These are phyloP conservation scores for Quaeritorhiza haematococci DNA, from an alignment of 371 early-diverging fungal genomes.

Conservation along the genomic window DNA sequence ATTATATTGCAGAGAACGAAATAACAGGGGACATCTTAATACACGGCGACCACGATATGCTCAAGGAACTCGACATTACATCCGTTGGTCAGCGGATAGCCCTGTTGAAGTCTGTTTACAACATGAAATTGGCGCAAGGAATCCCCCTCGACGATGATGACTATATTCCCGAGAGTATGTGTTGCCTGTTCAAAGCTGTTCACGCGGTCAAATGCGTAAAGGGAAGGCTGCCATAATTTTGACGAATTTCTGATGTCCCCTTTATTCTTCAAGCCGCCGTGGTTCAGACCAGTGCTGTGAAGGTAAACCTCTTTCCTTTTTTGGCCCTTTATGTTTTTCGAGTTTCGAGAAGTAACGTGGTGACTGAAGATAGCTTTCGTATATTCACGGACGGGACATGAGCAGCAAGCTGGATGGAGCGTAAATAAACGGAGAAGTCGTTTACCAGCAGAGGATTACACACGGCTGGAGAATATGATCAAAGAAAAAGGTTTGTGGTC, in stretches of 20 bases:
- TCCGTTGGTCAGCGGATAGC: constrained; percentile 84
- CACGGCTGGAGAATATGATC: constrained; percentile 5
- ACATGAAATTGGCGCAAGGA: constrained; percentile 59
- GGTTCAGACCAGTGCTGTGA: too few species aligned
- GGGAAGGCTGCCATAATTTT: neutral
- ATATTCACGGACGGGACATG: too few species aligned
- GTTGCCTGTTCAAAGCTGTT: too few species aligned
- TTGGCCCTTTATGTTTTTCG: too few species aligned
- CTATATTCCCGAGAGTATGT: constrained; percentile 67
- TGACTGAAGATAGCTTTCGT: too few species aligned
- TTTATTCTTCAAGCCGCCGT: too few species aligned
- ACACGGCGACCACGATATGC: constrained; percentile 82
- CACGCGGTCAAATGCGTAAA: too few species aligned
- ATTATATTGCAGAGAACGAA: constrained; percentile 63
- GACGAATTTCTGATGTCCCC: too few species aligned
- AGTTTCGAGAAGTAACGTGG: too few species aligned
- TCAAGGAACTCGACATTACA: constrained; percentile 77
- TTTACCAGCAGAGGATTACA: constrained; percentile 5
- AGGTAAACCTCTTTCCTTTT: too few species aligned
- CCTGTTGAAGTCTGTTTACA: constrained; percentile 79
- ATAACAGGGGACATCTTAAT: constrained; percentile 88
- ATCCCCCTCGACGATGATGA: constrained; percentile 80
- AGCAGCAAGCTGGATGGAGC: neutral
- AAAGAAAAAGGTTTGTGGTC: constrained; percentile 5
- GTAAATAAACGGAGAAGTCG: constrained; percentile 1